Conservation (phyloP, 768 basidiomycete species). For the Mrakia gelida region DNA sequence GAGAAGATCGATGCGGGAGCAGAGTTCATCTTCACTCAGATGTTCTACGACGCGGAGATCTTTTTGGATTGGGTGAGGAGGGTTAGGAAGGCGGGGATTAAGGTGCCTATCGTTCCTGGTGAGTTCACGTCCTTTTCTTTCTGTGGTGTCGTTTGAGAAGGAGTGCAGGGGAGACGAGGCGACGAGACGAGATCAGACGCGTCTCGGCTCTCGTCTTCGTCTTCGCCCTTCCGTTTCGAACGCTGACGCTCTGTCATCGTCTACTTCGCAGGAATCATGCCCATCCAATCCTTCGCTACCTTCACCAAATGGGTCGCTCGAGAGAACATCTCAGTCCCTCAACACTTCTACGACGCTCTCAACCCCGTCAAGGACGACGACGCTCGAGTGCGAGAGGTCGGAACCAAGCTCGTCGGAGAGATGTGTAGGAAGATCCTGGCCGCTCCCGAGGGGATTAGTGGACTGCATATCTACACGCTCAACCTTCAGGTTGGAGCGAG, state of each 20-base stretch:
- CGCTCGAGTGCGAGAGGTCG: conserved; percentile 84
- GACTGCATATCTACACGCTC: conserved; percentile 95
- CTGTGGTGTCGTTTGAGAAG: background rate
- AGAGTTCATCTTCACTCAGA: conserved; percentile 93
- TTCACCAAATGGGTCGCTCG: conserved; percentile 62
- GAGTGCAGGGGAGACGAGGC: background rate
- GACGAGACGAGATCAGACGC: background rate
- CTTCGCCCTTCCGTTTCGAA: too few relatives aligned
- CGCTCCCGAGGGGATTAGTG: conserved; percentile 67
- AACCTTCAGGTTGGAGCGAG: conserved; percentile 92
- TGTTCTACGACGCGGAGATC: conserved; percentile 91
- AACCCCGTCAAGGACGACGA: conserved; percentile 88
- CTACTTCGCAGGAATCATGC: conserved; percentile 63
- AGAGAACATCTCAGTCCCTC: conserved; percentile 59
- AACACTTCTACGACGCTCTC: conserved; percentile 65
- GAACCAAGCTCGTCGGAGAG: conserved; percentile 88
- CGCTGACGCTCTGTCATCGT: background rate
- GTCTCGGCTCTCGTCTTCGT: too few relatives aligned
- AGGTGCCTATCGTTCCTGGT: conserved; percentile 74
- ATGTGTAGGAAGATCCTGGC: conserved; percentile 84
- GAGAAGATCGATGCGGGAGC: conserved; percentile 87
- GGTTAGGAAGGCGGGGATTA: conserved; percentile 78
- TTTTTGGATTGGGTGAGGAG: conserved; percentile 86
- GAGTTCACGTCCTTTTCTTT: background rate
- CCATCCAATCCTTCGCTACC: conserved; percentile 94